Conservation (phyloP, 257 asterid genomes). For the Solanum neorickii region DNA sequence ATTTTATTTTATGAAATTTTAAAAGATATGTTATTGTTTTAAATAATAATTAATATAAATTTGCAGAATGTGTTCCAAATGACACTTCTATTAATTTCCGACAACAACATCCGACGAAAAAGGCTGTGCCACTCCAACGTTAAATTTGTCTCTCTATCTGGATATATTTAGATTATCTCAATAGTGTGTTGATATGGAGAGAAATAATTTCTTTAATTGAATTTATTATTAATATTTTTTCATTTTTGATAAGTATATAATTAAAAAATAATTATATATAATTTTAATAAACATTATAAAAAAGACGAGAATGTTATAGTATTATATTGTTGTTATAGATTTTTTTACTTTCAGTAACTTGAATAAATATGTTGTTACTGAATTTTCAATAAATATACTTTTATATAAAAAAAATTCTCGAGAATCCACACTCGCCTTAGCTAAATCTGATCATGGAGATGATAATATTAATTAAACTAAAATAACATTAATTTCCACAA, state of each 20-base stretch:
- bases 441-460: too few relatives aligned
- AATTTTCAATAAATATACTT: too few relatives aligned
- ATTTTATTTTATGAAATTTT: background rate
- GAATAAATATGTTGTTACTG: background rate
- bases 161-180: background rate
- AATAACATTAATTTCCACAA: background rate
- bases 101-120: background rate
- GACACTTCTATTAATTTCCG: background rate
- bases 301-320: background rate
- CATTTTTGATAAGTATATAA: too few relatives aligned
- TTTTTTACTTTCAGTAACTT: too few relatives aligned
- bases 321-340: too few relatives aligned
- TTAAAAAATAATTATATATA: too few relatives aligned
- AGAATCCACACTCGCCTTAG: background rate
- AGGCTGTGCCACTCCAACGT: background rate
- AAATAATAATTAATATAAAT: too few relatives aligned
- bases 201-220: too few relatives aligned
- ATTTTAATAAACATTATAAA: too few relatives aligned
- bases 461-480: background rate
- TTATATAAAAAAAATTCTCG: background rate
- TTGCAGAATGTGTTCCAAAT: background rate
- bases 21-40: too few relatives aligned
- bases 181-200: too few relatives aligned
- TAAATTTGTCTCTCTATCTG: background rate
- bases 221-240: too few relatives aligned